phyloP scores from a whole-genome alignment of 768 basidiomycete genomes.

The Tylopilus rubrobrunneus region DNA sequence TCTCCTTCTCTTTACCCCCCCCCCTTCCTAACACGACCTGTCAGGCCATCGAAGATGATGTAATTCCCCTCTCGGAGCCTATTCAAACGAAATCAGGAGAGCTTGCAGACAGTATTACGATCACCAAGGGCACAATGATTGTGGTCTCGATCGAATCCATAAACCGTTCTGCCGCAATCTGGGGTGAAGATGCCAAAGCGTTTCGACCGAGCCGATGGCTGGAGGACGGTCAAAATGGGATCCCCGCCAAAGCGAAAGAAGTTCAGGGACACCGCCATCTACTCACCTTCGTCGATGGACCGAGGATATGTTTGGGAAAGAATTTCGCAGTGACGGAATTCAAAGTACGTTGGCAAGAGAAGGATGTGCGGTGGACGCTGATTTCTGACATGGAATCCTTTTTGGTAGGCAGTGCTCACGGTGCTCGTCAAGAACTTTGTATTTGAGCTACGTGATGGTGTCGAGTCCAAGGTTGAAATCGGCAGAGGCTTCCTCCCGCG shows the following conservation, averaged over 20 bases:
- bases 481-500: neutral
- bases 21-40: too few relatives aligned
- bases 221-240: conserved; percentile 21
- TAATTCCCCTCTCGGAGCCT: conserved; percentile 51
- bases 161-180: conserved; percentile 49
- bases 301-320: conserved; percentile 46
- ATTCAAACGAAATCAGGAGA: conserved; percentile 40
- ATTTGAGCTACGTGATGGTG: conserved; percentile 12
- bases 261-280: conserved; percentile 48
- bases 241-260: conserved; percentile 31
- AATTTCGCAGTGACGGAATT: conserved; percentile 41
- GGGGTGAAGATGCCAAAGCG: conserved; percentile 57
- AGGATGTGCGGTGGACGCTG: too few relatives aligned
- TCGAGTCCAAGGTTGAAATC: neutral
- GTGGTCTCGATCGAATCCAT: conserved; percentile 41
- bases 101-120: conserved; percentile 33
- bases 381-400: neutral
- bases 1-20: too few relatives aligned
- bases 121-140: conserved; percentile 47
- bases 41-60: conserved; percentile 49
- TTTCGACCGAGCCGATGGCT: conserved; percentile 69
- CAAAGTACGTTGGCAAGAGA: conserved; percentile 20
- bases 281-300: conserved; percentile 48
- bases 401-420: conserved; percentile 35
- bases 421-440: conserved; percentile 42